Evolutionary conservation across 495 filamentous ascomycete genomes (phyloP), one percentile per base, ranked within the genome.

Genomic region (Clohesyomyces aquaticus): DNA sequence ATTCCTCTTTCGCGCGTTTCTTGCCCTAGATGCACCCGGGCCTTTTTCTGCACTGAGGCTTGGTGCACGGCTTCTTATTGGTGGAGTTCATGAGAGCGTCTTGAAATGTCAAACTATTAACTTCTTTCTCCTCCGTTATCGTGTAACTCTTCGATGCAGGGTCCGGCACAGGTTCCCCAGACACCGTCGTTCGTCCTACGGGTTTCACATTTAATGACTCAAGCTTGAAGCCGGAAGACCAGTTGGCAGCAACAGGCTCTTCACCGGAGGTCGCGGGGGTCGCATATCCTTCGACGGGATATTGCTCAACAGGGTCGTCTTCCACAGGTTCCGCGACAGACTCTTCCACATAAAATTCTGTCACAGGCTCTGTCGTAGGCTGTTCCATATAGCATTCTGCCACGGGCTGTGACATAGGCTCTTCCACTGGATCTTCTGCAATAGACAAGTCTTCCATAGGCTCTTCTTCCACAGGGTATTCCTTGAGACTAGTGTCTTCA

Each of bases 1-100:
- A 6, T 14, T 38, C 32, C 32, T 26, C n/a, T 26, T 50, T 50
- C 47, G 19, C 25, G 47, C 47, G n/a, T 22, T 50, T 50, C 47
- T 23, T 50, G 9, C 19, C 25, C 47, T 50, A 18, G n/a, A 18
- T 46, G n/a, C 42, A 16, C 42, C n/a, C 3, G 42, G 3, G 14
- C 25, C 47, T 11, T 50, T 26, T 23, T 50, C 47, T 50, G 6
- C 25, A 21, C 19, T 50, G 19, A 26, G 47, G n/a, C 9, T 22
- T 3, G 14, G 32, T 38, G 6, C 6, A 6, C 32, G 32, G 6
- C 32, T 14, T 6, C 32, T 38, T 6, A 14, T 14, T 6, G 32
- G 6, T 6, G 6, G 14, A 38, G 32, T 14, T 38, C 32, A 6
- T 6, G 32, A 38, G 32, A 14, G 6, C 6, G 32, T n/a, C n/a